phyloP scores from a whole-genome alignment of 2,329 filamentous ascomycete species.

The Allantophomopsis lycopodina region DNA sequence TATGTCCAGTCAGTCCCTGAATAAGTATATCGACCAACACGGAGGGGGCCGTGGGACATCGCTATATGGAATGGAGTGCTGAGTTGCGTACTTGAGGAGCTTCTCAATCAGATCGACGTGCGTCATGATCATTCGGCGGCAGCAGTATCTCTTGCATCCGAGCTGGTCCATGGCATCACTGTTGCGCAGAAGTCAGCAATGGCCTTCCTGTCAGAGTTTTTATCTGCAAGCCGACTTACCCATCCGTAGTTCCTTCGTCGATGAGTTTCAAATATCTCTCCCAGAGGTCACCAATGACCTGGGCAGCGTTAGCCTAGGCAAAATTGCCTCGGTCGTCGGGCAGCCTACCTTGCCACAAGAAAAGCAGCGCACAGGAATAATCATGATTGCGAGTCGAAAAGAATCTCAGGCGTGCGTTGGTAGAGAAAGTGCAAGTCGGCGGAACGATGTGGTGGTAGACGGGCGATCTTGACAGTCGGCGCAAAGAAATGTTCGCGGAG shows the following conservation, averaged over 20 bases:
- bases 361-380: conserved; percentile 97
- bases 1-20: conserved; percentile 9
- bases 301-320: conserved; percentile 4
- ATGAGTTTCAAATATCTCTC: conserved; percentile 87
- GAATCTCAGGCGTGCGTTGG: neutral
- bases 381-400: conserved; percentile 50
- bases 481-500: neutral
- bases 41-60: neutral
- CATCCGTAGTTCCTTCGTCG: conserved; percentile 61
- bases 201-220: neutral
- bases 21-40: neutral
- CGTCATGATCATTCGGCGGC: conserved; percentile 98
- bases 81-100: conserved; percentile 60
- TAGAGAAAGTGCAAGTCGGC: no score
- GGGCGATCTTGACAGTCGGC: neutral
- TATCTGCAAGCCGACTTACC: conserved; percentile 34
- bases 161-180: conserved; percentile 96
- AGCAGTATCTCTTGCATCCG: conserved; percentile 92
- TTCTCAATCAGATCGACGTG: conserved; percentile 99
- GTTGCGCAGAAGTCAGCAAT: conserved; percentile 5
- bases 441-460: no score
- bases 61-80: neutral
- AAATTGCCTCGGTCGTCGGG: conserved; percentile 2
- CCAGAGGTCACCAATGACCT: conserved; percentile 97
- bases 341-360: conserved; percentile 85